Conservation (phyloP, 2,329 filamentous ascomycete genomes). For the Fusarium avenaceum region DNA sequence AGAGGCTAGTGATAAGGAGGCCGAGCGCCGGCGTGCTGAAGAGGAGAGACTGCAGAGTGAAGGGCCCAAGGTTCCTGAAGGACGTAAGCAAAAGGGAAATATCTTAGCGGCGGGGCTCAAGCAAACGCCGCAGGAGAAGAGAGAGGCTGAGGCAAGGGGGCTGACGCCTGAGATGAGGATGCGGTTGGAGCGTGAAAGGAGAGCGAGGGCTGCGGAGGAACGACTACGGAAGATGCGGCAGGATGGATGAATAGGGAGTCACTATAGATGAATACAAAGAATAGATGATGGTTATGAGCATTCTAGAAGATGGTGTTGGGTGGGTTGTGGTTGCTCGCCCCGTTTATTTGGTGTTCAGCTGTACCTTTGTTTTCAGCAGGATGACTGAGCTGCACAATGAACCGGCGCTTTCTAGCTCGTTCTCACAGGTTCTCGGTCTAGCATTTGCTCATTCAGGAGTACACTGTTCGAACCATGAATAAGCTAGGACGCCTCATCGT, state of each 20-base stretch:
- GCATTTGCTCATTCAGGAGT: neutral
- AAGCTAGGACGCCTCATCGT: no score
- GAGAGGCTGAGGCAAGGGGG: slow-evolving; percentile 86
- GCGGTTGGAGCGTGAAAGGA: slow-evolving; percentile 86
- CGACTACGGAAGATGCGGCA: slow-evolving; percentile 75
- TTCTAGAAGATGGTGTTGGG: neutral
- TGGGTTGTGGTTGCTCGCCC: neutral
- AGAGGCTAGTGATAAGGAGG: slow-evolving; percentile 76
- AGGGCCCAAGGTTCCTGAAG: slow-evolving; percentile 68
- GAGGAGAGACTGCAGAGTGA: slow-evolving; percentile 78
- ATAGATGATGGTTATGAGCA: slow-evolving; percentile 3
- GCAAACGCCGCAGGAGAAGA: slow-evolving; percentile 83
- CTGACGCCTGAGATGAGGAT: slow-evolving; percentile 89
- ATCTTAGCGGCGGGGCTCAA: slow-evolving; percentile 67
- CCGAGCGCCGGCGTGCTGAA: slow-evolving; percentile 78
- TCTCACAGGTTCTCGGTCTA: neutral
- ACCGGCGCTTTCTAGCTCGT: neutral
- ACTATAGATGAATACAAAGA: neutral
- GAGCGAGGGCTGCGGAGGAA: slow-evolving; percentile 92
- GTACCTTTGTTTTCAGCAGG: neutral
- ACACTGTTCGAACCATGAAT: neutral
- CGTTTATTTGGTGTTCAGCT: neutral
- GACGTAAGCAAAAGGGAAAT: slow-evolving; percentile 64
- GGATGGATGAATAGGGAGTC: slow-evolving; percentile 29
- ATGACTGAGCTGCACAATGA: neutral